A percentile compares a stretch with the other conserved stretches of the same genome.
These are phyloP conservation scores for Metarhizium album DNA, from an alignment of 2,329 filamentous ascomycete genomes.

Conservation along the genomic window DNA sequence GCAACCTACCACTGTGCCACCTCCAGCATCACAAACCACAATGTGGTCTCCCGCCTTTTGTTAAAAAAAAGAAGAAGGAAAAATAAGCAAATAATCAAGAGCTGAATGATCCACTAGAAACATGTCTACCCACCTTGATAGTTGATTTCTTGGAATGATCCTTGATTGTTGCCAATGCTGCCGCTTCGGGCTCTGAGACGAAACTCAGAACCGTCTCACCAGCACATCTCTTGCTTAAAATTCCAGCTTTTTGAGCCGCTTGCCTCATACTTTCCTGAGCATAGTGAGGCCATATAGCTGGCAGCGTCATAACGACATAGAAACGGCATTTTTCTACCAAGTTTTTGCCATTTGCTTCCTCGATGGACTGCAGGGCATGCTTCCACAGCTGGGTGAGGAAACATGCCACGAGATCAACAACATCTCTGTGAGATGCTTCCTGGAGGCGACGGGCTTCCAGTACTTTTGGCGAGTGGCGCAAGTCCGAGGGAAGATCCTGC, in stretches of 20 bases:
- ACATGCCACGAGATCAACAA: slow-evolving; percentile 18
- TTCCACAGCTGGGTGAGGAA: slow-evolving; percentile 26
- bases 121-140: slow-evolving; percentile 9
- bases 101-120: no score
- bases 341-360: slow-evolving; percentile 10
- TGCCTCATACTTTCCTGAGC: slow-evolving; percentile 25
- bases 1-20: slow-evolving; percentile 23
- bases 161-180: slow-evolving; percentile 26
- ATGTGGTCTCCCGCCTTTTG: slow-evolving; percentile 14
- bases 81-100: neutral
- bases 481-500: slow-evolving; percentile 14
- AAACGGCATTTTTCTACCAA: slow-evolving; percentile 16
- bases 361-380: slow-evolving; percentile 17
- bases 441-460: slow-evolving; percentile 2
- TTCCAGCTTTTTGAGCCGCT: slow-evolving; percentile 24
- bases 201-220: slow-evolving; percentile 23
- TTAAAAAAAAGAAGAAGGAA: neutral
- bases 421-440: slow-evolving; percentile 7
- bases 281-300: slow-evolving; percentile 34
- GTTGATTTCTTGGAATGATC: slow-evolving; percentile 15
- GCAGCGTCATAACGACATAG: slow-evolving; percentile 30
- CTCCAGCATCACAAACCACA: slow-evolving; percentile 26
- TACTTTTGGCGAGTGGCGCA: slow-evolving; percentile 15
- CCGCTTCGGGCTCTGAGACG: slow-evolving; percentile 34
- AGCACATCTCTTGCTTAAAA: slow-evolving; percentile 17